Conservation (phyloP, 257 asterid genomes). For the Gentiana straminea region DNA sequence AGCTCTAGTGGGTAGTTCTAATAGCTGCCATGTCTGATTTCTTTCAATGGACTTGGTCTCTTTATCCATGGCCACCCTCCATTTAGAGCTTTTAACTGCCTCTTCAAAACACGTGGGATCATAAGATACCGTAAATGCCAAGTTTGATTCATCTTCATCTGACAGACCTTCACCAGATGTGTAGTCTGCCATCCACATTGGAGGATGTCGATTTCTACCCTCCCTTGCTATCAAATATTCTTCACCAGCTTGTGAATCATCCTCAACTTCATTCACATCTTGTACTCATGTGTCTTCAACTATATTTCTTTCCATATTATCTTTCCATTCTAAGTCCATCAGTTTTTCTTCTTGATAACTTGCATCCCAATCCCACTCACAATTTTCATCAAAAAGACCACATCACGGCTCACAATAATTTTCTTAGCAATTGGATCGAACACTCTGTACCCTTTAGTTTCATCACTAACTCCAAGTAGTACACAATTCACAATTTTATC, state of each 20-base stretch:
- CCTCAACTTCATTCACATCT: neutral
- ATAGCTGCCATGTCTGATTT: conserved; percentile 4
- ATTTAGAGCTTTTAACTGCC: neutral
- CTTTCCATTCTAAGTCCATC: neutral
- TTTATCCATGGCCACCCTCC: neutral
- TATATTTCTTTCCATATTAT: neutral
- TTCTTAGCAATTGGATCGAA: neutral
- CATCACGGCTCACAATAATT: neutral
- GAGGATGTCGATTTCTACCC: neutral
- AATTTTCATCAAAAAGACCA: neutral
- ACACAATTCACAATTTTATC: neutral
- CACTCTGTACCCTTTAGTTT: neutral
- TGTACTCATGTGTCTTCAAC: too few species aligned
- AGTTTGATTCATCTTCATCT: neutral
- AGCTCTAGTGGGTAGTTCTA: neutral
- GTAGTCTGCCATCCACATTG: neutral
- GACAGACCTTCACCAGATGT: neutral
- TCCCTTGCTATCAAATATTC: neutral
- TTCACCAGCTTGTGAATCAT: neutral
- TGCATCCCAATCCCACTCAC: neutral
- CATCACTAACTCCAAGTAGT: neutral
- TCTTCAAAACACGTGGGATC: neutral
- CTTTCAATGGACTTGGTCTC: neutral
- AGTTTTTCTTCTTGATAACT: neutral
- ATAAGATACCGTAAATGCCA: neutral